Percentiles rank a stretch among this genome's conserved stretches.
Evolutionary conservation across 2,329 filamentous ascomycete species (phyloP).

Genomic region (Colletotrichum lentis): DNA sequence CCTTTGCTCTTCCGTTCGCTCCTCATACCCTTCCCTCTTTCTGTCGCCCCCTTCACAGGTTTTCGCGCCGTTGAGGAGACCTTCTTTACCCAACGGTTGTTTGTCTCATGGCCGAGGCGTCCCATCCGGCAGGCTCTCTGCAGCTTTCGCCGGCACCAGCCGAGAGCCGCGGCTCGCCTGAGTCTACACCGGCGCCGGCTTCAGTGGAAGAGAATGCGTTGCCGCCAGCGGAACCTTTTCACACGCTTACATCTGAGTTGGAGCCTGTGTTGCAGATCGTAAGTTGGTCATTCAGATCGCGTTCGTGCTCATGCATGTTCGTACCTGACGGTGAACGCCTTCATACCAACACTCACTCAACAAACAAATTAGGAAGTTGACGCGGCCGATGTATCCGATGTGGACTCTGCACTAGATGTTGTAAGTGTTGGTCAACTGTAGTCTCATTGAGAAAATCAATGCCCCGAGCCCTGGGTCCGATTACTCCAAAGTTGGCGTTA

Average conservation of each 20-base stretch:
- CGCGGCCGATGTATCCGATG: slow-evolving; percentile 7
- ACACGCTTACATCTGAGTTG: background rate
- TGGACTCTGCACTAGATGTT: slow-evolving; percentile 25
- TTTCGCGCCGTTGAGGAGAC: background rate
- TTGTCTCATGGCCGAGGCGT: background rate
- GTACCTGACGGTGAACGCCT: background rate
- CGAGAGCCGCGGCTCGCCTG: background rate
- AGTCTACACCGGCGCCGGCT: background rate
- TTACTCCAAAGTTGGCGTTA: no score
- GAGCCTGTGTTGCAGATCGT: slow-evolving; percentile 19
- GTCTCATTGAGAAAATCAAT: background rate
- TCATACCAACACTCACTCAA: background rate
- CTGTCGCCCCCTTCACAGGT: background rate
- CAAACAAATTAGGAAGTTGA: slow-evolving; percentile 9
- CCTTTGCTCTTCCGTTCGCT: background rate
- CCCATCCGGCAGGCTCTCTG: background rate
- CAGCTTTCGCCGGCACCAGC: background rate
- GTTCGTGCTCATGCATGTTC: background rate
- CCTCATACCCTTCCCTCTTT: background rate
- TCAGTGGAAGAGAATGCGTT: background rate
- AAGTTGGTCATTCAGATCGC: background rate
- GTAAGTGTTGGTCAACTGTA: background rate
- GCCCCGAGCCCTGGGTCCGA: background rate
- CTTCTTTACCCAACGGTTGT: background rate
- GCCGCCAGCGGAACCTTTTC: background rate